Evolutionary conservation across 2,329 filamentous ascomycete species (phyloP).

Genomic region (Fusarium equiseti): DNA sequence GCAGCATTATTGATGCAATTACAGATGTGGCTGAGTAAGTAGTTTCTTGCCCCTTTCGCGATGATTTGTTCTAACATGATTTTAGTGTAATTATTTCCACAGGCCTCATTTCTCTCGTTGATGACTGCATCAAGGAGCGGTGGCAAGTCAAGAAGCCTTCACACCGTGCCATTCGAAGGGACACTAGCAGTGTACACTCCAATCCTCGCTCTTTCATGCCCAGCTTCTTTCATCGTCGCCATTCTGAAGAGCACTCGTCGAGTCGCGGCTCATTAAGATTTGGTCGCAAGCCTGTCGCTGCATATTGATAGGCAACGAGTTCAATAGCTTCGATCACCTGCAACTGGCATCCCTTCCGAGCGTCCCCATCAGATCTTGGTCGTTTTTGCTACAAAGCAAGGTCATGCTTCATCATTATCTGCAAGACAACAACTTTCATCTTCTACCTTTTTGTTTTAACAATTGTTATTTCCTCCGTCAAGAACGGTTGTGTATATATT

Average conservation of each 20-base stretch:
- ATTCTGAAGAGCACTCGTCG: slow-evolving; percentile 53
- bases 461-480: slow-evolving; percentile 19
- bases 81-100: slow-evolving; percentile 86
- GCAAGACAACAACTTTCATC: slow-evolving; percentile 21
- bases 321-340: background rate
- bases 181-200: slow-evolving; percentile 37
- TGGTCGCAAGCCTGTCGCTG: slow-evolving; percentile 51
- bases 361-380: background rate
- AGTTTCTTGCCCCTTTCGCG: slow-evolving; percentile 2
- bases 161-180: slow-evolving; percentile 46
- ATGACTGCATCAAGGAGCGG: slow-evolving; percentile 87
- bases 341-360: background rate
- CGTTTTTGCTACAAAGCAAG: slow-evolving; percentile 5
- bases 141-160: slow-evolving; percentile 68
- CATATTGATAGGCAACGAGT: slow-evolving; percentile 49
- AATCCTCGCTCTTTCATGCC: slow-evolving; percentile 53
- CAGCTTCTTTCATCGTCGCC: slow-evolving; percentile 57
- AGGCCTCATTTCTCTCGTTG: slow-evolving; percentile 88
- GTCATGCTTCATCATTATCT: slow-evolving; percentile 10
- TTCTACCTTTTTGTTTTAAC: slow-evolving; percentile 38
- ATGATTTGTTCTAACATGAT: slow-evolving; percentile 41
- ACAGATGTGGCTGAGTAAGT: slow-evolving; percentile 90
- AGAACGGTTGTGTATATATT: slow-evolving; percentile 24
- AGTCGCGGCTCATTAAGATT: slow-evolving; percentile 54
- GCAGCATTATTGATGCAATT: slow-evolving; percentile 73